Evolutionary conservation across 2,329 filamentous ascomycete species (phyloP).

Genomic region (Beauveria medogensis): DNA sequence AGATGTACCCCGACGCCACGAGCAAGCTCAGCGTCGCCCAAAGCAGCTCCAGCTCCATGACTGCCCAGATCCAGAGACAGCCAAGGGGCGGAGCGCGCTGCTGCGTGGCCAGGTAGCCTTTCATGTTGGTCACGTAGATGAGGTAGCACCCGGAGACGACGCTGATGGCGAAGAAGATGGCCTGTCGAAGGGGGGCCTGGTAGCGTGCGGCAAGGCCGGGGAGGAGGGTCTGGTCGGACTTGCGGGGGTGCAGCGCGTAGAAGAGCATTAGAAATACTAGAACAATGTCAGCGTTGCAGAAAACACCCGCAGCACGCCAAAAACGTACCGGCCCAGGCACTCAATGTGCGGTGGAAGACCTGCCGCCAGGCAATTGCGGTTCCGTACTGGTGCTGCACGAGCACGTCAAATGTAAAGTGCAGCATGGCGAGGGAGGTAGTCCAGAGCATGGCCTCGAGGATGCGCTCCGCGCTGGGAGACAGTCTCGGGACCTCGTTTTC

Average conservation of each 20-base stretch:
- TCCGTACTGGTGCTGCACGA: slow-evolving; percentile 74
- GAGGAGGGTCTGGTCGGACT: slow-evolving; percentile 39
- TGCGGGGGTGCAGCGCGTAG: slow-evolving; percentile 48
- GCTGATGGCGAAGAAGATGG: slow-evolving; percentile 56
- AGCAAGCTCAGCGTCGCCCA: slow-evolving; percentile 52
- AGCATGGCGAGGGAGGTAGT: slow-evolving; percentile 58
- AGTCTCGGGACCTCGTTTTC: slow-evolving; percentile 24
- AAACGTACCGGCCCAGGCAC: slow-evolving; percentile 44
- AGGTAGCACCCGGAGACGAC: slow-evolving; percentile 65
- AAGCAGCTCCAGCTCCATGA: slow-evolving; percentile 72
- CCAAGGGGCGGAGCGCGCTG: slow-evolving; percentile 84
- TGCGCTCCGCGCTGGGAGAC: slow-evolving; percentile 38
- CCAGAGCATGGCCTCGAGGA: slow-evolving; percentile 51
- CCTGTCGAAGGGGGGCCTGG: slow-evolving; percentile 43
- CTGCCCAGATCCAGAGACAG: slow-evolving; percentile 86
- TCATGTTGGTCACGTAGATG: slow-evolving; percentile 70
- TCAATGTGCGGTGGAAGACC: slow-evolving; percentile 43
- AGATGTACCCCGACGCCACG: slow-evolving; percentile 37
- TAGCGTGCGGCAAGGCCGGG: slow-evolving; percentile 39
- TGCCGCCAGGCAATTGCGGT: slow-evolving; percentile 52
- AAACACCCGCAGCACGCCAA: no score
- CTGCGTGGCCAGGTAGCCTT: slow-evolving; percentile 81
- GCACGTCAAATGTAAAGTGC: slow-evolving; percentile 70
- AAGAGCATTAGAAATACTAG: slow-evolving; percentile 40
- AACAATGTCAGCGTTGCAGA: slow-evolving; percentile 29